Percentiles rank a stretch among this genome's conserved stretches.
phyloP scores from a whole-genome alignment of 768 basidiomycete species.

The Lentinus brumalis region DNA sequence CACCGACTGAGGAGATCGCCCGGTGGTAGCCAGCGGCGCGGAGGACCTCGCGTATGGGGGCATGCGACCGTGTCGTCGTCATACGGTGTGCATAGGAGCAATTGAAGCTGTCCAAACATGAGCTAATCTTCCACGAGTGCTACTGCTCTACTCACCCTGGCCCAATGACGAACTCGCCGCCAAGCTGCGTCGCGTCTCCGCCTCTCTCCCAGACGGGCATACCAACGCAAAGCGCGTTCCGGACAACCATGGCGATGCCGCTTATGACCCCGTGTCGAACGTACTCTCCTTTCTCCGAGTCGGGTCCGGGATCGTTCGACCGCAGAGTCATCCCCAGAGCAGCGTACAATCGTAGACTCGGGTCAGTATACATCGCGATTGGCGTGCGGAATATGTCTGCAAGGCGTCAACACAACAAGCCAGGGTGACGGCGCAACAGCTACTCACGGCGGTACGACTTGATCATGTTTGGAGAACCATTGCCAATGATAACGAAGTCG shows the following conservation, averaged over 20 bases:
- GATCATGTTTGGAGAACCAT: conserved; percentile 78
- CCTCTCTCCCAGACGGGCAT: conserved; percentile 85
- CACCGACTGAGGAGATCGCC: conserved; percentile 7
- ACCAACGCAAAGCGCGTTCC: conserved; percentile 67
- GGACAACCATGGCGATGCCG: conserved; percentile 74
- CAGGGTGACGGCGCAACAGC: background rate
- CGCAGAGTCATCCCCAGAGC: conserved; percentile 75
- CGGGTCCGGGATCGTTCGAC: conserved; percentile 43
- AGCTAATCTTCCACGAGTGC: background rate
- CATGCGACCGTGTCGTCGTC: conserved; percentile 73
- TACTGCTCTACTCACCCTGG: conserved; percentile 47
- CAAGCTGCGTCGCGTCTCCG: conserved; percentile 77
- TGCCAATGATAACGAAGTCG: conserved; percentile 73
- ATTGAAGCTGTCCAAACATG: conserved; percentile 44
- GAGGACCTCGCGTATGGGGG: conserved; percentile 70
- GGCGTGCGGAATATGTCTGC: conserved; percentile 70
- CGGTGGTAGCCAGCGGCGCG: conserved; percentile 53
- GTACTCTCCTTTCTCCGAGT: conserved; percentile 54
- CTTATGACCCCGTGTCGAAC: conserved; percentile 64
- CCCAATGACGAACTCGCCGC: conserved; percentile 85
- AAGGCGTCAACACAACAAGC: background rate
- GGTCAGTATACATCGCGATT: conserved; percentile 81
- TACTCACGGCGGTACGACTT: conserved; percentile 66
- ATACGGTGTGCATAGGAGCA: conserved; percentile 85
- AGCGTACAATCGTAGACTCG: conserved; percentile 64